These are phyloP conservation scores for Populus hybrid DNA, from an alignment of 441 rosid species.

Conservation along the genomic window DNA sequence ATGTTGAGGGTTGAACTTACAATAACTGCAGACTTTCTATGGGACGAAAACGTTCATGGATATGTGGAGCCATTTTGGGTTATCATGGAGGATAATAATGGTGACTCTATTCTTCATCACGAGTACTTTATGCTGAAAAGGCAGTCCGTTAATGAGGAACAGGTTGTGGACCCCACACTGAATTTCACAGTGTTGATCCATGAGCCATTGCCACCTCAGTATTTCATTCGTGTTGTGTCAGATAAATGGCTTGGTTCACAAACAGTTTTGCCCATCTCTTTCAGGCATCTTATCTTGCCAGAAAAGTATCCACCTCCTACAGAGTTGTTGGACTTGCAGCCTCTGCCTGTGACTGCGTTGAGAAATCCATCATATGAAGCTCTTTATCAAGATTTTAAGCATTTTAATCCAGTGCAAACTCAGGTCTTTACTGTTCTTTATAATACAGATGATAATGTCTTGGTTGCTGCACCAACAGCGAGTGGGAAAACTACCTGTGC, in stretches of 20 bases:
- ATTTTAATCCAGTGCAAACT: conserved; percentile 96
- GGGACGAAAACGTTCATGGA: conserved; percentile 94
- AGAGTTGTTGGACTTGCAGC: conserved; percentile 88
- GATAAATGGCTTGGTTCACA: conserved; percentile 95
- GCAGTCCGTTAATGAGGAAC: conserved; percentile 80
- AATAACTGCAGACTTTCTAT: conserved; percentile 87
- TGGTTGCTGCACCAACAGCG: conserved; percentile 96
- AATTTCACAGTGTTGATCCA: conserved; percentile 75
- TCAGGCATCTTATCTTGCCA: conserved; percentile 92
- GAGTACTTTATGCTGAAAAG: conserved; percentile 90
- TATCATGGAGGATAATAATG: conserved; percentile 89
- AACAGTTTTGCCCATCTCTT: conserved; percentile 85
- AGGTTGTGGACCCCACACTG: conserved; percentile 36
- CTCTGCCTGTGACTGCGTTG: conserved; percentile 87
- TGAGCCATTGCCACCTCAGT: conserved; percentile 94
- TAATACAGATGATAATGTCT: conserved; percentile 81
- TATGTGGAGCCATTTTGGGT: conserved; percentile 97
- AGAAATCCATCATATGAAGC: conserved; percentile 88
- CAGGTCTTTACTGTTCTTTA: conserved; percentile 90
- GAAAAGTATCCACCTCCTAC: conserved; percentile 98
- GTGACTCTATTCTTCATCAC: conserved; percentile 86
- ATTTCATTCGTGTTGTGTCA: conserved; percentile 82
- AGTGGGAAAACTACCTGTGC: conserved; percentile 98
- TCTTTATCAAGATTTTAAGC: conserved; percentile 78
- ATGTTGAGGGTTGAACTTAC: conserved; percentile 80